Evolutionary conservation across 768 basidiomycete species (phyloP), one percentile per base, ranked within the genome.

Genomic region (Hygrophorus russula): DNA sequence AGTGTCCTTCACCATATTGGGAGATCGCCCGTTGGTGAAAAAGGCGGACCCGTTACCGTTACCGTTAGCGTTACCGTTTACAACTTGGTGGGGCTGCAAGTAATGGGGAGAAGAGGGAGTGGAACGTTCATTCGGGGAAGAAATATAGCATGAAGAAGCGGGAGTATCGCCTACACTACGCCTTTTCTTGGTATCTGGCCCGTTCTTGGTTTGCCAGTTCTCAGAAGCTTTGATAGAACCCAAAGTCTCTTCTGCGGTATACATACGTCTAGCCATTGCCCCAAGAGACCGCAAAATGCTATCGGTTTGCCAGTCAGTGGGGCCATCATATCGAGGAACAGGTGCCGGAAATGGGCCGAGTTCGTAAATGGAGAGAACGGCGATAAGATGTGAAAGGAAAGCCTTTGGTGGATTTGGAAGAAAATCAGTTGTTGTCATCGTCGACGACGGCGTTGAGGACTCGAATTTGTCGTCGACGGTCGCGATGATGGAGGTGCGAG

Each of bases 291-390:
- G 65, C 24, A 71, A 53, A 48, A 78, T 74, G 46, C 64, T 57
- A 41, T 76, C 70, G 10, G 69, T 77, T 51, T 73, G 68, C 70
- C 70, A 70, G 56, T 75, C 68, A 32, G 58, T 36, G 4, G 71
- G 73, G 2, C 77, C 77, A 46, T 48, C 36, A 56, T 74, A 76
- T 35, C 64, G 61, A 39, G 74, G 74, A 41, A 63, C 50, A 14
- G 74, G 69, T 28, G 65, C 61, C 10, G 67, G 60, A 48, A 61
- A 57, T 13, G 66, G 66, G 46, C 69, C 67, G 36, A 70, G 62
- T 46, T 79, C 73, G 56, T 74, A 74, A 4, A 72, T 57, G 14
- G 77, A 75, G 31, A 79, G 63, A 4, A 76, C 54, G 19, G 71
- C 69, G 48, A 75, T 62, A 41, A 78, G 68, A 52, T 78, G 70